Conservation (phyloP, 495 filamentous ascomycete species). For the Bombardia bombarda region DNA sequence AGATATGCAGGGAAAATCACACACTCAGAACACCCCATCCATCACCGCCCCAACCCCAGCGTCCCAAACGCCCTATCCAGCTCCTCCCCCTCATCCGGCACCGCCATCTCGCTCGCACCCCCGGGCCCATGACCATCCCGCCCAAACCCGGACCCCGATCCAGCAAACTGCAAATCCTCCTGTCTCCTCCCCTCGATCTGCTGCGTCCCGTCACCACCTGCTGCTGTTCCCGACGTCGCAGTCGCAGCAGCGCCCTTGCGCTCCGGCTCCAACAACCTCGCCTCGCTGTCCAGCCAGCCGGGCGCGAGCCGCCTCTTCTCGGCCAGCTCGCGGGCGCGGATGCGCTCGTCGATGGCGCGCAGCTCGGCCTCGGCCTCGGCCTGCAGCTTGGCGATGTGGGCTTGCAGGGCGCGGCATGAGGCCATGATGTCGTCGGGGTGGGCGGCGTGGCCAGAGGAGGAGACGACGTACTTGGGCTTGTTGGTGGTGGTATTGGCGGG, state of each 20-base stretch:
- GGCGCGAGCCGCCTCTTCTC: conserved; percentile 89
- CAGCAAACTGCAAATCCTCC: neutral
- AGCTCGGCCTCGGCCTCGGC: conserved; percentile 57
- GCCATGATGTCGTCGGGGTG: conserved; percentile 76
- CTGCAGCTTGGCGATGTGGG: conserved; percentile 60
- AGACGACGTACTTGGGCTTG: conserved; percentile 63
- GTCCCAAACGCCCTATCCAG: conserved; percentile 85
- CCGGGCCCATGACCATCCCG: conserved; percentile 19
- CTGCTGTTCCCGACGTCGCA: conserved; percentile 1
- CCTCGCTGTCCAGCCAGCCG: conserved; percentile 88
- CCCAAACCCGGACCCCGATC: conserved; percentile 1
- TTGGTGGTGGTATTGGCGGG: conserved; percentile 20
- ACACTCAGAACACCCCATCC: too few relatives aligned
- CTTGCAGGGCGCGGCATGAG: conserved; percentile 66
- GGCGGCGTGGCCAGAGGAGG: conserved; percentile 64
- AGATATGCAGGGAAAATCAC: too few relatives aligned
- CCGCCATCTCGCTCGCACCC: conserved; percentile 39
- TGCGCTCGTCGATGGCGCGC: conserved; percentile 59
- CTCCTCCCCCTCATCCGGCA: conserved; percentile 60
- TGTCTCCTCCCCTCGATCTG: conserved; percentile 13
- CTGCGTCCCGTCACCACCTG: conserved; percentile 14
- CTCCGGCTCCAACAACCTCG: conserved; percentile 72
- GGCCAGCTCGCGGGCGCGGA: conserved; percentile 70
- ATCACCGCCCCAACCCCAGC: conserved; percentile 37
- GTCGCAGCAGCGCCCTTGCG: conserved; percentile 18